Percentiles rank a stretch among this genome's conserved stretches.
phyloP scores from a whole-genome alignment of 2,329 filamentous ascomycete genomes.

The Bipolaris oryzae region DNA sequence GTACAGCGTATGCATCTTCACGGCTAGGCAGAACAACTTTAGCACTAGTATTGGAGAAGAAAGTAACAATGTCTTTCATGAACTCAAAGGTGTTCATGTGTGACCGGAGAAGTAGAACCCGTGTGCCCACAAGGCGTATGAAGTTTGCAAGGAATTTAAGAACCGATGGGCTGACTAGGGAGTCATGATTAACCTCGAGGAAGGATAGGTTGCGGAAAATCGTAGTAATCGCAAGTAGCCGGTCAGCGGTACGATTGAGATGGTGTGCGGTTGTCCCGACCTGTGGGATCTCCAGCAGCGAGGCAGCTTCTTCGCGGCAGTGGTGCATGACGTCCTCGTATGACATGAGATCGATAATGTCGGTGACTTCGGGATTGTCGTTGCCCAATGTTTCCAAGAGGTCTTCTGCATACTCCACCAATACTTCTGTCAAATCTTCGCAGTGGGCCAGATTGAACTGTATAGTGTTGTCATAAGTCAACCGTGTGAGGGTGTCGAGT shows the following conservation, averaged over 20 bases:
- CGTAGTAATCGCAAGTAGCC: slow-evolving; percentile 87
- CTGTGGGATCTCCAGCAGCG: slow-evolving; percentile 71
- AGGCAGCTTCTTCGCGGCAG: slow-evolving; percentile 75
- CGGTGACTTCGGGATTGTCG: slow-evolving; percentile 81
- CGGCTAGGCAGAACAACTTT: slow-evolving; percentile 80
- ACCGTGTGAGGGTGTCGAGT: slow-evolving; percentile 77
- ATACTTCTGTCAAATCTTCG: slow-evolving; percentile 84
- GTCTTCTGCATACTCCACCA: slow-evolving; percentile 90
- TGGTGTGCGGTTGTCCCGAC: slow-evolving; percentile 81
- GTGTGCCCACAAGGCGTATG: slow-evolving; percentile 85
- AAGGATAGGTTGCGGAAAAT: slow-evolving; percentile 94
- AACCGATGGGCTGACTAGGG: slow-evolving; percentile 76
- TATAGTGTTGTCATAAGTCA: slow-evolving; percentile 60
- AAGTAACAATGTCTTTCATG: slow-evolving; percentile 91
- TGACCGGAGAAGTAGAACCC: slow-evolving; percentile 82
- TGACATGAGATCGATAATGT: slow-evolving; percentile 78
- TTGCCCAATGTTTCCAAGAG: slow-evolving; percentile 85
- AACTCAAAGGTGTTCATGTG: slow-evolving; percentile 89
- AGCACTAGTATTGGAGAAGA: slow-evolving; percentile 86
- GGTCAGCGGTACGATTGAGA: slow-evolving; percentile 83
- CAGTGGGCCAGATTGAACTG: slow-evolving; percentile 45
- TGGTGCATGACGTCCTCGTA: slow-evolving; percentile 88
- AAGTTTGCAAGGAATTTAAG: slow-evolving; percentile 83
- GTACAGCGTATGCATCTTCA: slow-evolving; percentile 83
- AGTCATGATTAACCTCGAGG: slow-evolving; percentile 73